A percentile compares a stretch with the other conserved stretches of the same genome.
Conservation (phyloP, 1,139 yeast genomes). For the Arxiozyma slooffiae region DNA sequence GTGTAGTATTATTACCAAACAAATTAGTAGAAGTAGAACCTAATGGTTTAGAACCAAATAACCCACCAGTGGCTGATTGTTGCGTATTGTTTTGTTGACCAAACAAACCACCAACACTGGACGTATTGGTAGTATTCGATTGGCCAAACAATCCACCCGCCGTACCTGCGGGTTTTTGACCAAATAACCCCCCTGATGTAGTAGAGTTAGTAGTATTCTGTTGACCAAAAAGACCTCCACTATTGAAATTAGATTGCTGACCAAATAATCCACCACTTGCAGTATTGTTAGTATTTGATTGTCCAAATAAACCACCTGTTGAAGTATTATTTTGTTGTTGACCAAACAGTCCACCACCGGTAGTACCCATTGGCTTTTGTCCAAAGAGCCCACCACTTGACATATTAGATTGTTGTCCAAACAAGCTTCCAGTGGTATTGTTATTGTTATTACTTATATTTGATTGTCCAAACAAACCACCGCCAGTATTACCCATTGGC, state of each 20-base stretch:
- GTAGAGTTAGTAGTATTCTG: conserved; percentile 3
- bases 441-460: conserved; percentile 24
- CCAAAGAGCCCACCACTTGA: conserved; percentile 4
- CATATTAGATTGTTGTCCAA: conserved; percentile 23
- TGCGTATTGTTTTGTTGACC: conserved; percentile 13
- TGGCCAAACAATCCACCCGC: conserved; percentile 26
- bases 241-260: conserved; percentile 8
- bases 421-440: conserved; percentile 22
- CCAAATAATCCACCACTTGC: conserved; percentile 18
- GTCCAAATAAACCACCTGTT: conserved; percentile 4
- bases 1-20: conserved; percentile 21
- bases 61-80: conserved; percentile 16
- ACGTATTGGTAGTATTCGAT: conserved; percentile 12
- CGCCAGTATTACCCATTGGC: conserved; percentile 2
- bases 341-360: conserved; percentile 32
- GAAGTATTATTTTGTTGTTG: conserved; percentile 19
- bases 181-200: conserved; percentile 26
- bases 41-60: conserved; percentile 12
- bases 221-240: conserved; percentile 18
- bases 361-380: conserved; percentile 8
- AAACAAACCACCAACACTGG: conserved; percentile 25
- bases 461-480: conserved; percentile 27
- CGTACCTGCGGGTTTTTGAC: conserved; percentile 12
- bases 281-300: background rate
- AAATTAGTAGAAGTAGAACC: conserved; percentile 12